Conservation (phyloP, 1,284 basidiomycete species). For the Ustilago nuda region DNA sequence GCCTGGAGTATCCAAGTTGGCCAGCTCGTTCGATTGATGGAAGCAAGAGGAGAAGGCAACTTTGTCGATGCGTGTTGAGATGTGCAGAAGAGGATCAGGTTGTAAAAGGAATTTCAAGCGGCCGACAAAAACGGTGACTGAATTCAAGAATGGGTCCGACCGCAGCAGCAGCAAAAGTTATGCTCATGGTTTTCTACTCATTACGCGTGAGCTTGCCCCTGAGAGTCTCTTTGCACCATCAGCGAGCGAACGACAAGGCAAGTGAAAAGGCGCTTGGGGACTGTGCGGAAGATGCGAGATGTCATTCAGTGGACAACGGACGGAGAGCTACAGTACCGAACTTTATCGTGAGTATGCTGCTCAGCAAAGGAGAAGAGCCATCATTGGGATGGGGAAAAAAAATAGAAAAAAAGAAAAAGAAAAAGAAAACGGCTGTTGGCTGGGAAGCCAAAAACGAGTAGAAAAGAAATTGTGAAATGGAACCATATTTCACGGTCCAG, state of each 20-base stretch:
- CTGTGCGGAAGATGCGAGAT: not conserved
- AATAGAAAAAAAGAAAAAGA: not conserved
- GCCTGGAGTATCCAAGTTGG: not conserved
- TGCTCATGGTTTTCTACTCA: not conserved
- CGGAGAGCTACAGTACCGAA: not conserved
- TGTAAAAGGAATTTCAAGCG: not conserved
- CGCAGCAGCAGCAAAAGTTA: not conserved
- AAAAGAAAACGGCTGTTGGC: not conserved
- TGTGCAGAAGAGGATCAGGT: not conserved
- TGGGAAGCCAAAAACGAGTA: too few relatives aligned
- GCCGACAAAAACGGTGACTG: not conserved
- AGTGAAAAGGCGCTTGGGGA: not conserved
- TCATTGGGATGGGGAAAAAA: not conserved
- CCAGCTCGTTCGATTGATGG: not conserved
- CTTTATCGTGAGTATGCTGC: not conserved
- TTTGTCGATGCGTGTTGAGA: not conserved
- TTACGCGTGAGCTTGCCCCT: not conserved
- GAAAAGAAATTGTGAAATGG: too few relatives aligned
- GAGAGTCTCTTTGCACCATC: not conserved
- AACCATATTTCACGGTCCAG: not conserved
- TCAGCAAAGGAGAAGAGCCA: not conserved
- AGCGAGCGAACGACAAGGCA: not conserved
- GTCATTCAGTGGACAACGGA: not conserved
- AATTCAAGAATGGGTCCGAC: not conserved
- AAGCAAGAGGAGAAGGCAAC: not conserved